These are phyloP conservation scores for Volvariella surrecta DNA, from an alignment of 1,284 basidiomycete genomes.

Conservation along the genomic window DNA sequence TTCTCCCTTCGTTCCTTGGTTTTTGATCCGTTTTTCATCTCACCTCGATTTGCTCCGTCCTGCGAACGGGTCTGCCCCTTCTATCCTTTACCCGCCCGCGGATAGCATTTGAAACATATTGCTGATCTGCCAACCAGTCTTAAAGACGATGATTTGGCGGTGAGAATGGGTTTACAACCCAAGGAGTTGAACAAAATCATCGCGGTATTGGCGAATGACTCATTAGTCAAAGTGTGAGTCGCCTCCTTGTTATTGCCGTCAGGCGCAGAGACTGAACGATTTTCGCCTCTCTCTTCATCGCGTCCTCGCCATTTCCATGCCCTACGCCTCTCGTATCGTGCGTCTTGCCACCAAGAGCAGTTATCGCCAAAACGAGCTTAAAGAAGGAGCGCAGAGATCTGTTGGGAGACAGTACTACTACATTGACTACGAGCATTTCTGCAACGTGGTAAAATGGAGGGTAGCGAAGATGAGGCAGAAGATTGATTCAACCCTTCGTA, in stretches of 20 bases:
- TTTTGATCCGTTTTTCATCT: conserved; percentile 7
- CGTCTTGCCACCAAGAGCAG: conserved; percentile 26
- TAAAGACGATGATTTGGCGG: conserved; percentile 88
- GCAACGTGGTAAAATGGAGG: conserved; percentile 97
- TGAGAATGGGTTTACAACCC: conserved; percentile 79
- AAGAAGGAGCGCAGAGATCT: conserved; percentile 74
- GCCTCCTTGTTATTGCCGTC: background rate
- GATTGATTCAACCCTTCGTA: conserved; percentile 83
- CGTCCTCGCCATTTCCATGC: conserved; percentile 2
- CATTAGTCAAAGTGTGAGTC: conserved; percentile 78
- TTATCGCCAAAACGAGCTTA: conserved; percentile 80
- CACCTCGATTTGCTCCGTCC: conserved; percentile 4
- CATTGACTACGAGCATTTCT: conserved; percentile 92
- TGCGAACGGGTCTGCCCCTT: conserved; percentile 3
- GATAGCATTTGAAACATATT: conserved; percentile 15
- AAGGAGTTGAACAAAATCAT: conserved; percentile 93
- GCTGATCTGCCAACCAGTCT: conserved; percentile 39
- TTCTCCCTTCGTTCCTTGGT: conserved; percentile 9
- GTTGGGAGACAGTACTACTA: conserved; percentile 89
- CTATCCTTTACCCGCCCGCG: conserved; percentile 15
- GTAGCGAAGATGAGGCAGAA: conserved; percentile 90
- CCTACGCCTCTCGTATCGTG: conserved; percentile 3
- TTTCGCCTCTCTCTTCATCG: no score
- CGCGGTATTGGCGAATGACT: conserved; percentile 79
- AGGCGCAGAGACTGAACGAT: no score